A percentile compares a stretch with the other conserved stretches of the same genome.
Evolutionary conservation across 495 filamentous ascomycete genomes (phyloP).

Genomic region (Chaetomidium leptoderma): DNA sequence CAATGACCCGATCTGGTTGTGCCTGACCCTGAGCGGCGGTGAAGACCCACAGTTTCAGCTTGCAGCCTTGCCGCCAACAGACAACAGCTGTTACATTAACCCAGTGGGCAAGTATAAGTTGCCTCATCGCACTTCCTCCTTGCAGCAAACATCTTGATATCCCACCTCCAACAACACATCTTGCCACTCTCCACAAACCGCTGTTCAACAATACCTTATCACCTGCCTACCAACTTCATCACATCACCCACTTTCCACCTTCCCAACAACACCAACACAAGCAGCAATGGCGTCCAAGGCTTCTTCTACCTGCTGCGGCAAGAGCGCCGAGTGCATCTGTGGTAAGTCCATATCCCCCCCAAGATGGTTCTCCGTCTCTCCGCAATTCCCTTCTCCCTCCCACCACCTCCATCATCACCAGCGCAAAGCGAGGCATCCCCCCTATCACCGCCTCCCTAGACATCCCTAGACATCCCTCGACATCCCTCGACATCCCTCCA

Average conservation of each 20-base stretch:
- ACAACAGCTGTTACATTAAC: constrained; percentile 20
- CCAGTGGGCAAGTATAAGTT: constrained; percentile 21
- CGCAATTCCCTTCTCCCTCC: neutral
- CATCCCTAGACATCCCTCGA: no score
- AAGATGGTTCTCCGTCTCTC: neutral
- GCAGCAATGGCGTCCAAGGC: constrained; percentile 30
- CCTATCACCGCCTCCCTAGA: neutral
- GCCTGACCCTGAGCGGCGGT: neutral
- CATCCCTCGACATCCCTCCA: no score
- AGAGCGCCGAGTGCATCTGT: constrained; percentile 48
- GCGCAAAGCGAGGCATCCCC: neutral
- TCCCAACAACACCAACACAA: constrained; percentile 3
- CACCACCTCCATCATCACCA: neutral
- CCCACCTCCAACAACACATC: constrained; percentile 1
- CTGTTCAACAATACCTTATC: neutral
- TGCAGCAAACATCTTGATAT: neutral
- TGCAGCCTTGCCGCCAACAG: constrained; percentile 23
- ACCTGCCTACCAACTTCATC: neutral
- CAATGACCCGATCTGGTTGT: constrained; percentile 22
- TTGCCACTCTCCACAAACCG: neutral
- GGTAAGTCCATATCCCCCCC: constrained; percentile 30
- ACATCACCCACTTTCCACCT: neutral
- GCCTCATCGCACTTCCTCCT: neutral
- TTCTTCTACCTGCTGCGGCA: constrained; percentile 49
- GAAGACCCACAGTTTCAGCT: constrained; percentile 16